Percentiles rank a stretch among this genome's conserved stretches.
Conservation (phyloP, 129 eudicot species). For the Flaveria linearis region DNA sequence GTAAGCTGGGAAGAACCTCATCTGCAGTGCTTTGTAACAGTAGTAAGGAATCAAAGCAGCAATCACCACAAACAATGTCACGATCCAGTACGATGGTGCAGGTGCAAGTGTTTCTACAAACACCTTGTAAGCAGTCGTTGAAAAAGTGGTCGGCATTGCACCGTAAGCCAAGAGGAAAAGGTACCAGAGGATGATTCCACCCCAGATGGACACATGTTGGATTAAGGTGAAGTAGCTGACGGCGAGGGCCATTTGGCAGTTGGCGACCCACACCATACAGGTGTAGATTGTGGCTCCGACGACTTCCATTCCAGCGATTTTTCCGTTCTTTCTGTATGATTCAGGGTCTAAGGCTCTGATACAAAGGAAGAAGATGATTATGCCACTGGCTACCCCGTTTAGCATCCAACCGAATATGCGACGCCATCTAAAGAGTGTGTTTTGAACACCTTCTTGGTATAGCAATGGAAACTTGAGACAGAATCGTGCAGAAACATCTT, state of each 20-base stretch:
- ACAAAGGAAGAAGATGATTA: constrained; percentile 69
- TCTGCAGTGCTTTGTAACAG: constrained; percentile 55
- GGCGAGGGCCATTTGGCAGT: constrained; percentile 87
- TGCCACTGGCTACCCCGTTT: constrained; percentile 66
- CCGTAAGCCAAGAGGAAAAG: constrained; percentile 73
- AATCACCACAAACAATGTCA: constrained; percentile 54
- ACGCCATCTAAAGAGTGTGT: constrained; percentile 86
- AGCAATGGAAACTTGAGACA: constrained; percentile 88
- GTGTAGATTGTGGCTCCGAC: constrained; percentile 80
- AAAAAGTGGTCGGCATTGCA: constrained; percentile 55
- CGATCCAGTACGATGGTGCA: constrained; percentile 59
- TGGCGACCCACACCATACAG: constrained; percentile 83
- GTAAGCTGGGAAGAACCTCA: constrained; percentile 84
- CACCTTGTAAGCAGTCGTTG: constrained; percentile 72
- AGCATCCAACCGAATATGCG: constrained; percentile 90
- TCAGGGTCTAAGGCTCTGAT: constrained; percentile 48
- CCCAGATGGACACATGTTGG: constrained; percentile 89
- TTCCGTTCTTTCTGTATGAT: constrained; percentile 55
- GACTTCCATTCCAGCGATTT: constrained; percentile 53
- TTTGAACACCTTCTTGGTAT: constrained; percentile 95
- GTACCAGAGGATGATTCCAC: constrained; percentile 75
- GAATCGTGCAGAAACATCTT: constrained; percentile 81
- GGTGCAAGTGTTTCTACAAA: constrained; percentile 78
- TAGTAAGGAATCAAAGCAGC: constrained; percentile 73
- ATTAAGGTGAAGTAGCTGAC: constrained; percentile 80